Evolutionary conservation across 176 grass and related monocot genomes (phyloP).

Genomic region (Phoenix dactylifera): DNA sequence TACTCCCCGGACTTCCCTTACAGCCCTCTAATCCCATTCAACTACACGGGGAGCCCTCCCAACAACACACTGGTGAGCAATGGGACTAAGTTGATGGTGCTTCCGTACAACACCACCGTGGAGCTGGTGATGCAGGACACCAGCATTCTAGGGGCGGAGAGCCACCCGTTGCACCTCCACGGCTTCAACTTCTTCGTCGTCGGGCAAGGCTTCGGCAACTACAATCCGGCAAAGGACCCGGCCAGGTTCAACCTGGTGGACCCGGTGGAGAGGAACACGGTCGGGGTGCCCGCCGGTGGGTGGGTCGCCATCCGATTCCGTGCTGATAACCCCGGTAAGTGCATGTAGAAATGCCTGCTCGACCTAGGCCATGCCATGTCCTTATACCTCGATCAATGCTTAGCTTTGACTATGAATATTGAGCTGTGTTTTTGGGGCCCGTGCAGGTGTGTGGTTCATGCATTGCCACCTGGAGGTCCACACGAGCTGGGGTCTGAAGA

Average conservation of each 20-base stretch:
- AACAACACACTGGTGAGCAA: conserved; percentile 52
- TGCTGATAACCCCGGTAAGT: conserved; percentile 2
- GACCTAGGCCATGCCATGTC: too few relatives aligned
- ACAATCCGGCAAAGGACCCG: background rate
- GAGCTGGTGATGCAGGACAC: conserved; percentile 28
- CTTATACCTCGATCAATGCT: too few relatives aligned
- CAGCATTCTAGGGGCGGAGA: conserved; percentile 5
- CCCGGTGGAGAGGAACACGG: conserved; percentile 7
- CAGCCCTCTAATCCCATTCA: conserved; percentile 32
- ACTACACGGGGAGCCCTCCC: conserved; percentile 61
- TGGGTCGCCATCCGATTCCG: conserved; percentile 8
- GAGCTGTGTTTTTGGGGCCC: too few relatives aligned
- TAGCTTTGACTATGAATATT: too few relatives aligned
- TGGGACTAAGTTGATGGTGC: conserved; percentile 51
- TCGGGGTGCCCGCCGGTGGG: background rate
- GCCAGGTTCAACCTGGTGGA: conserved; percentile 5
- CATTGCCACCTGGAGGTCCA: conserved; percentile 86
- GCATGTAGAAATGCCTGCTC: too few relatives aligned
- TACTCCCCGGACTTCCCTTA: conserved; percentile 49
- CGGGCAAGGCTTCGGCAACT: conserved; percentile 2
- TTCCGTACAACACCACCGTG: conserved; percentile 48
- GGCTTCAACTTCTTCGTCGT: conserved; percentile 11
- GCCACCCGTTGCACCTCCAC: conserved; percentile 13
- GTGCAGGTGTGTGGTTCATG: conserved; percentile 77
- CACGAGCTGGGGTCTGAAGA: conserved; percentile 65